These are phyloP conservation scores for Camellia lanceoleosa DNA, from an alignment of 148 eudicot genomes.

Conservation along the genomic window DNA sequence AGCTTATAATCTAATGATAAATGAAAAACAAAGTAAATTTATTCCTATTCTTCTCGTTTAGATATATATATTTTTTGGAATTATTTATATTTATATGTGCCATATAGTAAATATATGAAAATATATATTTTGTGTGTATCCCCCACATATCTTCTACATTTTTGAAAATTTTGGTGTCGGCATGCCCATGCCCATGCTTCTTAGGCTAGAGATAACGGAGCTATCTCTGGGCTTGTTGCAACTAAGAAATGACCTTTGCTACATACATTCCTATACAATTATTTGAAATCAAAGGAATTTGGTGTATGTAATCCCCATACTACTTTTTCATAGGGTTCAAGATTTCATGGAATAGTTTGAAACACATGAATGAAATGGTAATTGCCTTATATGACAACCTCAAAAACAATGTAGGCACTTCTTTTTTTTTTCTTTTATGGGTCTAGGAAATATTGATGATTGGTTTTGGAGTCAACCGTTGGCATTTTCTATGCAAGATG, in stretches of 20 bases:
- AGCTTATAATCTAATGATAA: no score
- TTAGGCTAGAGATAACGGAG: background rate
- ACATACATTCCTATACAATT: background rate
- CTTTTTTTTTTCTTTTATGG: background rate
- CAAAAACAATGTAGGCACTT: background rate
- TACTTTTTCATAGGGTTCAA: background rate
- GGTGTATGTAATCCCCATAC: background rate
- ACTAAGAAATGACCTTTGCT: background rate
- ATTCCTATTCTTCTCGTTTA: no score
- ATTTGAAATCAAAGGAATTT: background rate
- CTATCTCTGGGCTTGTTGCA: background rate
- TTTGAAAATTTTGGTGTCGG: no score
- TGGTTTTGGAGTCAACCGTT: background rate
- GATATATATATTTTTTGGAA: no score
- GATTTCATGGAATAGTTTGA: background rate
- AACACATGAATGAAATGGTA: background rate
- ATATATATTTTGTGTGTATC: no score
- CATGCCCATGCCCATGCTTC: no score
- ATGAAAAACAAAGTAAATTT: no score
- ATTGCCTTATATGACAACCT: background rate
- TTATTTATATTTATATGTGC: no score
- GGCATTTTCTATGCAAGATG: background rate
- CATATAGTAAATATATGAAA: no score
- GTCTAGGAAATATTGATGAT: background rate
- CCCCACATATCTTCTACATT: no score